A percentile compares a stretch with the other conserved stretches of the same genome.
Evolutionary conservation across 164 flowering plant species (phyloP).

Genomic region (Sextonia rubra): DNA sequence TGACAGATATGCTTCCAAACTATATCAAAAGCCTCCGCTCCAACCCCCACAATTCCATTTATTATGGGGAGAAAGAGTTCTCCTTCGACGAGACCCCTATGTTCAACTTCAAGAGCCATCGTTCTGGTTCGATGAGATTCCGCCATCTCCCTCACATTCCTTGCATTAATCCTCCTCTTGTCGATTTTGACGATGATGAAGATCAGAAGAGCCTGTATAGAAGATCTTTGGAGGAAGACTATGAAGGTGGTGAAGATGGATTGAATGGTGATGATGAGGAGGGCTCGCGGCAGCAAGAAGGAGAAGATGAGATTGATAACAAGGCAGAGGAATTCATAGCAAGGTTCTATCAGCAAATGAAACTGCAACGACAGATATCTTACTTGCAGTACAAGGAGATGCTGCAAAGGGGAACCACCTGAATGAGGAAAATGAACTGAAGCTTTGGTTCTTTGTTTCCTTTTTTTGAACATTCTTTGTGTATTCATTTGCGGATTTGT

Average conservation of each 20-base stretch:
- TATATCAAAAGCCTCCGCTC: constrained; percentile 35
- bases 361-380: constrained; percentile 62
- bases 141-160: constrained; percentile 45
- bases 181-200: constrained; percentile 38
- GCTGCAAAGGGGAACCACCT: constrained; percentile 15
- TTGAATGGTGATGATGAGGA: constrained; percentile 1
- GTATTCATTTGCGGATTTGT: not conserved
- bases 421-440: not conserved
- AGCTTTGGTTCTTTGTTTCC: not conserved
- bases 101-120: constrained; percentile 52
- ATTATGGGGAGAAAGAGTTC: constrained; percentile 60
- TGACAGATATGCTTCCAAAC: constrained; percentile 43
- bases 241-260: constrained; percentile 5
- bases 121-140: constrained; percentile 54
- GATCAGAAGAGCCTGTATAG: constrained; percentile 8
- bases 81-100: constrained; percentile 81
- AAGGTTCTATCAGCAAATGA: constrained; percentile 58
- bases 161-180: constrained; percentile 47
- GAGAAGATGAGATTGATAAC: constrained; percentile 49
- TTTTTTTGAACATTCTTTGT: not conserved
- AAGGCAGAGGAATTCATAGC: constrained; percentile 74
- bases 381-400: constrained; percentile 39
- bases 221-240: constrained; percentile 17
- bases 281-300: not conserved
- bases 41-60: constrained; percentile 14